Conservation (phyloP, 495 filamentous ascomycete species). For the Annulohypoxylon bovei region DNA sequence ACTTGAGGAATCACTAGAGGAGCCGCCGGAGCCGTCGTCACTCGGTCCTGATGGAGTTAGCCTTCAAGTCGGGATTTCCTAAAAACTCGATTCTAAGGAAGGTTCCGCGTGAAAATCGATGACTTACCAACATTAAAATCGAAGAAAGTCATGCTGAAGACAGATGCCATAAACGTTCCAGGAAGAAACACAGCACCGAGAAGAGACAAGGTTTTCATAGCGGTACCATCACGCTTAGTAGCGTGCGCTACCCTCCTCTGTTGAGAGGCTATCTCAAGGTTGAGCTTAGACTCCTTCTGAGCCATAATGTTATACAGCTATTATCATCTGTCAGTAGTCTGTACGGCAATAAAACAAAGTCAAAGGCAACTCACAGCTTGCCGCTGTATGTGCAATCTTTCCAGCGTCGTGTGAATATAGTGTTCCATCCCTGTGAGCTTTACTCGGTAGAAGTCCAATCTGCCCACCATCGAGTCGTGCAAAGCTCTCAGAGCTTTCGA, state of each 20-base stretch:
- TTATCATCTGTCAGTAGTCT: slow-evolving; percentile 16
- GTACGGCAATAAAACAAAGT: not conserved
- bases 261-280: slow-evolving; percentile 65
- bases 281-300: slow-evolving; percentile 66
- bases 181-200: slow-evolving; percentile 67
- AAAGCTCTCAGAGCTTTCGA: slow-evolving; percentile 48
- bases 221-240: slow-evolving; percentile 63
- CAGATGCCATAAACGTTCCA: slow-evolving; percentile 62
- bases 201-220: slow-evolving; percentile 66
- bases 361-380: slow-evolving; percentile 55
- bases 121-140: slow-evolving; percentile 56
- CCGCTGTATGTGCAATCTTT: slow-evolving; percentile 62
- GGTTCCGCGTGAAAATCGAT: not conserved
- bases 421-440: slow-evolving; percentile 67
- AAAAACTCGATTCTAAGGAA: not conserved
- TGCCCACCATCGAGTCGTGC: slow-evolving; percentile 55
- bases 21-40: slow-evolving; percentile 13
- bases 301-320: slow-evolving; percentile 67
- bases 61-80: not conserved
- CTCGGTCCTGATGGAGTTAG: slow-evolving; percentile 24
- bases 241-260: slow-evolving; percentile 65
- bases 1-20: slow-evolving; percentile 14
- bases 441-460: slow-evolving; percentile 63
- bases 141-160: slow-evolving; percentile 68
- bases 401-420: slow-evolving; percentile 64